Evolutionary conservation across 306 rosid genomes (phyloP).

Genomic region (Argentina anserina): DNA sequence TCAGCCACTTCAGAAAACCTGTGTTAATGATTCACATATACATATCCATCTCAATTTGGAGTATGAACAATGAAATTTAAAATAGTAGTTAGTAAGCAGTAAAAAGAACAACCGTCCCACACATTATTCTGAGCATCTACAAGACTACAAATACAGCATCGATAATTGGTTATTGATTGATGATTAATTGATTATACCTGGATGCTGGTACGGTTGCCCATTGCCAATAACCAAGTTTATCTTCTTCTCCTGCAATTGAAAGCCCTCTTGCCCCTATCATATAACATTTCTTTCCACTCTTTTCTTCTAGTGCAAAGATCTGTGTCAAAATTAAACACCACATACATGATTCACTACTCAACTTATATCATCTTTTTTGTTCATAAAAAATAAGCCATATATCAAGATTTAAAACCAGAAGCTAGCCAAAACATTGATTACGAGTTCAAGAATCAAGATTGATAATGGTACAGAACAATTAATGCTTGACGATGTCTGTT

Average conservation of each 20-base stretch:
- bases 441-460: too few species aligned
- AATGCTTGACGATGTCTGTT: too few species aligned
- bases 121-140: not conserved
- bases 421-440: too few species aligned
- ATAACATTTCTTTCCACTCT: slow-evolving; percentile 40
- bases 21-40: not conserved
- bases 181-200: slow-evolving; percentile 27
- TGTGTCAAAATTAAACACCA: slow-evolving; percentile 10
- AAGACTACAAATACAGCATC: not conserved
- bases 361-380: too few species aligned
- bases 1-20: slow-evolving; percentile 33
- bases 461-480: not conserved
- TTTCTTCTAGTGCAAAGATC: slow-evolving; percentile 36
- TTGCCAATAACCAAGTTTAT: slow-evolving; percentile 27
- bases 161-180: too few species aligned
- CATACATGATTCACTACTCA: not conserved
- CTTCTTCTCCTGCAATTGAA: slow-evolving; percentile 29
- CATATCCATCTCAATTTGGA: not conserved
- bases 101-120: not conserved
- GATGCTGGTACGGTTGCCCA: slow-evolving; percentile 36
- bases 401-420: too few species aligned
- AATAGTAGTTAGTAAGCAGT: not conserved
- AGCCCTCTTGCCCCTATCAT: slow-evolving; percentile 47
- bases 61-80: not conserved
- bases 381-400: too few species aligned